Evolutionary conservation across 2,329 filamentous ascomycete genomes (phyloP).

Genomic region (Cercospora nicotianae): DNA sequence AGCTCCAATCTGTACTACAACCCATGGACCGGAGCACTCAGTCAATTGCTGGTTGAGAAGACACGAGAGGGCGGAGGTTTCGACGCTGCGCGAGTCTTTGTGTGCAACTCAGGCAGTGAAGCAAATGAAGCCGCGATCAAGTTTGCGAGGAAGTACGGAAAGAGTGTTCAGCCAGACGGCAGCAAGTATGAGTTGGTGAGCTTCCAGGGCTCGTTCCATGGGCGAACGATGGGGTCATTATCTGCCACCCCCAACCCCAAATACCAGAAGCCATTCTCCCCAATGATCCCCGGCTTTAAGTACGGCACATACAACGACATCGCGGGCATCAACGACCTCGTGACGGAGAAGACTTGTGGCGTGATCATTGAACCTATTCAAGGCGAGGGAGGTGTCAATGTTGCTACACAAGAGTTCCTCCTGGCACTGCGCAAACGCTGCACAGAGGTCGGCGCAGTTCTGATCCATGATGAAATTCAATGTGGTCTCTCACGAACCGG

Average conservation of each 20-base stretch:
- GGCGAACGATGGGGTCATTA: constrained; percentile 89
- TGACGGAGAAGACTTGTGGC: constrained; percentile 84
- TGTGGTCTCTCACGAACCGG: constrained; percentile 89
- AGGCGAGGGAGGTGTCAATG: constrained; percentile 89
- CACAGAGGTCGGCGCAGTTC: constrained; percentile 79
- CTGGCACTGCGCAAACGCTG: constrained; percentile 79
- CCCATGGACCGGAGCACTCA: constrained; percentile 87
- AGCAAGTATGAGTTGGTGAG: constrained; percentile 81
- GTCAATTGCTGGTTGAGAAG: constrained; percentile 77
- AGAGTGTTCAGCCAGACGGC: constrained; percentile 46
- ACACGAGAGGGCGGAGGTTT: constrained; percentile 79
- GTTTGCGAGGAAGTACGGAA: constrained; percentile 89
- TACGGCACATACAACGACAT: constrained; percentile 86
- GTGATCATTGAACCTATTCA: constrained; percentile 98
- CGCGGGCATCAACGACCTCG: constrained; percentile 65
- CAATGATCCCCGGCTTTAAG: constrained; percentile 91
- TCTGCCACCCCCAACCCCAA: constrained; percentile 98
- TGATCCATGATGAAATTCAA: constrained; percentile 97
- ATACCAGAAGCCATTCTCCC: constrained; percentile 91
- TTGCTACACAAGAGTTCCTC: constrained; percentile 80
- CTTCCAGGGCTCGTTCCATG: constrained; percentile 91
- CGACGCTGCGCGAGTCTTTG: constrained; percentile 76
- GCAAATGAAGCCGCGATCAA: constrained; percentile 98
- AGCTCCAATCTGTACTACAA: constrained; percentile 97
- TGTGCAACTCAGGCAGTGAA: constrained; percentile 95